phyloP scores from a whole-genome alignment of 2,329 filamentous ascomycete genomes.

The Rutstroemia sp. region DNA sequence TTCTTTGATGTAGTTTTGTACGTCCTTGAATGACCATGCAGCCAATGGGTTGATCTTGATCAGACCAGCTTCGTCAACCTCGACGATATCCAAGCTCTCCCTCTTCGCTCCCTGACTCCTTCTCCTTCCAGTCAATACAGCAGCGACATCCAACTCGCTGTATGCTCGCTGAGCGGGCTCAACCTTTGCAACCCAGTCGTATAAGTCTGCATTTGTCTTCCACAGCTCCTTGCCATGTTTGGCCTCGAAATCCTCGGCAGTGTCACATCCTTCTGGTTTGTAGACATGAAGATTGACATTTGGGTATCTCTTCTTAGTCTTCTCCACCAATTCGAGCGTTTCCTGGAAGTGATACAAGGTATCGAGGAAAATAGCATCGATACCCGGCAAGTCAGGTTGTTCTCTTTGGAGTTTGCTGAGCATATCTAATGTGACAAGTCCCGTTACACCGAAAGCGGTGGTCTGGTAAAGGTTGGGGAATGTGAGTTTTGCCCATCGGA shows the following conservation, averaged over 20 bases:
- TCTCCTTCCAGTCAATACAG: constrained; percentile 85
- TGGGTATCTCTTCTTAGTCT: constrained; percentile 69
- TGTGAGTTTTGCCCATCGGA: constrained; percentile 85
- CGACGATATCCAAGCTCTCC: constrained; percentile 82
- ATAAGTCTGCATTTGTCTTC: constrained; percentile 79
- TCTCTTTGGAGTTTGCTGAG: constrained; percentile 64
- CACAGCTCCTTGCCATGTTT: constrained; percentile 79
- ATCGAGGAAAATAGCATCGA: constrained; percentile 74
- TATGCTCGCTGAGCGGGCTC: constrained; percentile 93
- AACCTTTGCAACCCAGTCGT: constrained; percentile 97
- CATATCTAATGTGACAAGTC: constrained; percentile 79
- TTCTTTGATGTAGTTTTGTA: constrained; percentile 78
- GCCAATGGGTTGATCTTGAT: constrained; percentile 98
- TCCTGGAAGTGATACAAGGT: constrained; percentile 78
- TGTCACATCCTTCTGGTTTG: constrained; percentile 73
- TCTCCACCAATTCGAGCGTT: constrained; percentile 66
- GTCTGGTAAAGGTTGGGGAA: constrained; percentile 86
- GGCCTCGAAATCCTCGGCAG: constrained; percentile 67
- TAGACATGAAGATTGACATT: constrained; percentile 78
- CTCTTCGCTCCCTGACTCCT: constrained; percentile 90
- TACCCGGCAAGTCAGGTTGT: constrained; percentile 50
- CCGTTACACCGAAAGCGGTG: constrained; percentile 75
- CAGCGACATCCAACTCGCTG: constrained; percentile 75
- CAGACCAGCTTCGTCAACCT: constrained; percentile 79
- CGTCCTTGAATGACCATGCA: constrained; percentile 87